Percentiles rank a stretch among this genome's conserved stretches.
These are phyloP conservation scores for Aspergillus hancockii DNA, from an alignment of 495 filamentous ascomycete species.

Conservation along the genomic window DNA sequence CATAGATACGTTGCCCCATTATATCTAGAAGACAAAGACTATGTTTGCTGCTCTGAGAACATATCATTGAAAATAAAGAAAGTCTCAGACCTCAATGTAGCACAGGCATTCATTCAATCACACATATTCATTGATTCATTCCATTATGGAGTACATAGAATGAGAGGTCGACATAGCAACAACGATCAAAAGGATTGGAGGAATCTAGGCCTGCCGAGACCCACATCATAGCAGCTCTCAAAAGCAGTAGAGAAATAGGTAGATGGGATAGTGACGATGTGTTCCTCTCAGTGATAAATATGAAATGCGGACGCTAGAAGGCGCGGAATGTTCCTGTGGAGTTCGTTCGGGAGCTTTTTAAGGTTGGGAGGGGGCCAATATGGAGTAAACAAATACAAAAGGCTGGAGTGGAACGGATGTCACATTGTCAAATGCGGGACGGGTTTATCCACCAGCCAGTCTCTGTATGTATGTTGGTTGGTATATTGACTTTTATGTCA, in stretches of 20 bases:
- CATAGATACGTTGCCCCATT: not conserved
- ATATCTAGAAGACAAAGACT: not conserved
- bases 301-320: constrained; percentile 3
- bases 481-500: too few relatives aligned
- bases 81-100: not conserved
- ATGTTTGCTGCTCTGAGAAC: not conserved
- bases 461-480: too few relatives aligned
- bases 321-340: constrained; percentile 7
- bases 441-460: too few relatives aligned
- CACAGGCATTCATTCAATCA: not conserved
- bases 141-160: not conserved
- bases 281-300: not conserved
- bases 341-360: constrained; percentile 1
- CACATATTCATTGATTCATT: not conserved
- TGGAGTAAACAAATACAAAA: not conserved
- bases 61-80: not conserved
- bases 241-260: too few relatives aligned
- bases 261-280: too few relatives aligned
- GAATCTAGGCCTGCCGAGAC: too few relatives aligned
- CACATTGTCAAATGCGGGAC: too few relatives aligned
- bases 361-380: not conserved
- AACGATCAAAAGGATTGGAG: not conserved
- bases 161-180: not conserved
- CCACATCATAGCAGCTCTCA: too few relatives aligned
- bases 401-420: not conserved